These are phyloP conservation scores for Dioszegia crocea DNA, from an alignment of 768 basidiomycete species.

Conservation along the genomic window DNA sequence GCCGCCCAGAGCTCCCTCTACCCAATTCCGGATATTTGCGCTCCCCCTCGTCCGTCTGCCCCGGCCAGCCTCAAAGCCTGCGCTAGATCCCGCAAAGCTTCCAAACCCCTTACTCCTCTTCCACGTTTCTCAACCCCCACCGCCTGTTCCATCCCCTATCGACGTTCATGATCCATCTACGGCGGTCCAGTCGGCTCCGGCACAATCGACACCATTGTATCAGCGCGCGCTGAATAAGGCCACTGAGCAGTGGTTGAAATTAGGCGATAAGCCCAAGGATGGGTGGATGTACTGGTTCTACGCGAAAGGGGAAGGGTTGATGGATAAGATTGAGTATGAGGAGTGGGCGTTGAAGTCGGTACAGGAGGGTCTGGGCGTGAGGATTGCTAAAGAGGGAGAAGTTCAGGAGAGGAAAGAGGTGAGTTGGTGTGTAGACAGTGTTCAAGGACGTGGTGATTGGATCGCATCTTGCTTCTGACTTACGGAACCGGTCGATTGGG, in stretches of 20 bases:
- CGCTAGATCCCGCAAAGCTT: conserved; percentile 7
- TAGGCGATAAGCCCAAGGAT: conserved; percentile 36
- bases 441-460: too few species aligned
- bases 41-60: conserved; percentile 43
- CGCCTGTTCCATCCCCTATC: conserved; percentile 1
- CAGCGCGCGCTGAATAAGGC: conserved; percentile 32
- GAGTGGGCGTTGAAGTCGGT: conserved; percentile 50
- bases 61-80: background rate
- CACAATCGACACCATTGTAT: conserved; percentile 1
- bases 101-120: conserved; percentile 22
- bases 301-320: conserved; percentile 47
- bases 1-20: conserved; percentile 2
- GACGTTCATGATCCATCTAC: background rate
- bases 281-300: conserved; percentile 44
- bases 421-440: conserved; percentile 19
- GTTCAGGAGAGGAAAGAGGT: conserved; percentile 35
- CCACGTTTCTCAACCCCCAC: conserved; percentile 29
- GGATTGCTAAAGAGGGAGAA: conserved; percentile 27
- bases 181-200: background rate
- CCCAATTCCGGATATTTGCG: conserved; percentile 42
- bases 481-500: too few species aligned
- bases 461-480: too few species aligned
- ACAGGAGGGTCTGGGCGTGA: conserved; percentile 40
- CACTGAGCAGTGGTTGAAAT: conserved; percentile 38
- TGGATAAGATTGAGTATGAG: conserved; percentile 51